These are phyloP conservation scores for Aspergillus felis DNA, from an alignment of 2,329 filamentous ascomycete species.

Conservation along the genomic window DNA sequence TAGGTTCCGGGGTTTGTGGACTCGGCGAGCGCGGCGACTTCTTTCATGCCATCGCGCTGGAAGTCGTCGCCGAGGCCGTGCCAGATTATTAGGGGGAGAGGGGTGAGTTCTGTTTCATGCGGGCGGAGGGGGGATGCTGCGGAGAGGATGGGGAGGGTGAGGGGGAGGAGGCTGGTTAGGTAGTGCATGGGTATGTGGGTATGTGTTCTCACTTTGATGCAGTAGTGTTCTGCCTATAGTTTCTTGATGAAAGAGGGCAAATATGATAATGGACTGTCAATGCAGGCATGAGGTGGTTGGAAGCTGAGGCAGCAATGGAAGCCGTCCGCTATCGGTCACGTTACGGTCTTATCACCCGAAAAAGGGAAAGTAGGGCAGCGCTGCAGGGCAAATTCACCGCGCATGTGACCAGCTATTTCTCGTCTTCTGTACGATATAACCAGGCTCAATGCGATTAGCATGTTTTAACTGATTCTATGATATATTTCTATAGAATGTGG, in stretches of 20 bases:
- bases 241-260: neutral
- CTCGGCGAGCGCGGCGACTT: constrained; percentile 68
- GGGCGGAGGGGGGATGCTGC: constrained; percentile 16
- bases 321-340: no score
- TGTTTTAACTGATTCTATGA: no score
- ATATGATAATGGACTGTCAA: neutral
- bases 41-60: constrained; percentile 68
- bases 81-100: constrained; percentile 90
- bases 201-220: neutral
- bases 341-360: no score
- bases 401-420: neutral
- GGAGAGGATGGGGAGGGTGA: constrained; percentile 15
- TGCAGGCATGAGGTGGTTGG: no score
- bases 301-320: no score
- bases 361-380: neutral
- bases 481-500: no score
- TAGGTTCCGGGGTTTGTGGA: constrained; percentile 75
- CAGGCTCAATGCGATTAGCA: no score
- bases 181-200: constrained; percentile 1
- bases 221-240: no score
- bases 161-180: neutral
- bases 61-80: constrained; percentile 72
- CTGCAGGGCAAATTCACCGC: neutral
- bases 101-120: constrained; percentile 36
- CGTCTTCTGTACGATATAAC: no score